These are phyloP conservation scores for Euclidium syriacum DNA, from an alignment of 345 rosid genomes.

Conservation along the genomic window DNA sequence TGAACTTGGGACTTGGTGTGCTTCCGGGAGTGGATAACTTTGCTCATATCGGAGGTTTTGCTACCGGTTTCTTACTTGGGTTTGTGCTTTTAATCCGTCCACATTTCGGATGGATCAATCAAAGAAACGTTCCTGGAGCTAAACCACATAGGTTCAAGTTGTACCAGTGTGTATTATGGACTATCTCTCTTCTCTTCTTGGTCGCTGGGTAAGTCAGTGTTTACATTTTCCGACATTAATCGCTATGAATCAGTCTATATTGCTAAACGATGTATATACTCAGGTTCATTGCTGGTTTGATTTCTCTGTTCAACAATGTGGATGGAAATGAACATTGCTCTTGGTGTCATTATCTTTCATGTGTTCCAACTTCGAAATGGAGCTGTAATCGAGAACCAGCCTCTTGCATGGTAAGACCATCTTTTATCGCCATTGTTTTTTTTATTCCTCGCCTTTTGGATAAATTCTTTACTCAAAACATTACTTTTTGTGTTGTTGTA, in stretches of 20 bases:
- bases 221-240: neutral
- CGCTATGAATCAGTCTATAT: neutral
- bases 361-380: constrained; percentile 87
- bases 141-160: constrained; percentile 54
- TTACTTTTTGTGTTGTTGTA: neutral
- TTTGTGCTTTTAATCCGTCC: constrained; percentile 87
- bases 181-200: constrained; percentile 59
- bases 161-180: constrained; percentile 72
- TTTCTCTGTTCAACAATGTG: constrained; percentile 67
- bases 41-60: constrained; percentile 95
- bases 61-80: constrained; percentile 82
- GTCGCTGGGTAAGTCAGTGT: constrained; percentile 72
- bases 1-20: constrained; percentile 87
- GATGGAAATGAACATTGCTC: constrained; percentile 92
- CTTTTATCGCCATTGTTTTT: neutral
- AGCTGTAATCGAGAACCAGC: constrained; percentile 68
- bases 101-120: constrained; percentile 75
- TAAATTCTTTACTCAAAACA: neutral
- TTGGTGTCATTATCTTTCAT: constrained; percentile 94
- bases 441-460: neutral
- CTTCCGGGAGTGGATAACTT: constrained; percentile 98
- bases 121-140: constrained; percentile 38
- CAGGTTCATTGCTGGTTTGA: constrained; percentile 58
- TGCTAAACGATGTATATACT: neutral
- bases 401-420: constrained; percentile 58